phyloP scores from a whole-genome alignment of 768 basidiomycete species.

The Agrocybe pediades region DNA sequence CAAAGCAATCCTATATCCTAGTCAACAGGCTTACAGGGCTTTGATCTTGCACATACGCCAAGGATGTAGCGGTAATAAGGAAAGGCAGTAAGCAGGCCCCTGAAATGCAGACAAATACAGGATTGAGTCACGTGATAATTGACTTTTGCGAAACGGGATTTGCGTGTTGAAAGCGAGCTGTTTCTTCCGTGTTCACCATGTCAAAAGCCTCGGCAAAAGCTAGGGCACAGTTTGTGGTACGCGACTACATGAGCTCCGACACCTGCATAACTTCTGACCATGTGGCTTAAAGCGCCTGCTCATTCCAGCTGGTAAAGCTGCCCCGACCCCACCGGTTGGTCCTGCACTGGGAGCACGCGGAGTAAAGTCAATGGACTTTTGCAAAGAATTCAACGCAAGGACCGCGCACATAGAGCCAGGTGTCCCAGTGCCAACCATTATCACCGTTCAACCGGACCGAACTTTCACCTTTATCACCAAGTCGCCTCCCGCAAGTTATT shows the following conservation, averaged over 20 bases:
- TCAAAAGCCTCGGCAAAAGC: slow-evolving; percentile 66
- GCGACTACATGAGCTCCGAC: slow-evolving; percentile 25
- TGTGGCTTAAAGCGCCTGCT: slow-evolving; percentile 64
- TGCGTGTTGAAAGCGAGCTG: not conserved
- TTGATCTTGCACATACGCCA: no score
- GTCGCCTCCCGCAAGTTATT: slow-evolving; percentile 87
- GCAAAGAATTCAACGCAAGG: slow-evolving; percentile 99
- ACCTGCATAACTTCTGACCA: slow-evolving; percentile 10
- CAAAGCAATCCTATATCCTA: no score
- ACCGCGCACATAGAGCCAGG: slow-evolving; percentile 87
- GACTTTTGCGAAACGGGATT: not conserved
- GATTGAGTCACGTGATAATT: slow-evolving; percentile 2
- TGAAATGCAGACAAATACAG: not conserved
- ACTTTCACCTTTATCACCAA: slow-evolving; percentile 93
- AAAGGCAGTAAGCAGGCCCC: slow-evolving; percentile 40
- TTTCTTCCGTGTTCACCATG: slow-evolving; percentile 41
- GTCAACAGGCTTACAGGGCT: no score
- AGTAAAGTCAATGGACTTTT: slow-evolving; percentile 99
- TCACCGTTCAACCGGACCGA: slow-evolving; percentile 92
- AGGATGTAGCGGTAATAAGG: slow-evolving; percentile 41
- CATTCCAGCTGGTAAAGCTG: slow-evolving; percentile 91
- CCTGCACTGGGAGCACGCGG: slow-evolving; percentile 97
- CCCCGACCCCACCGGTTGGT: slow-evolving; percentile 94
- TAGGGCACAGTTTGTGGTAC: slow-evolving; percentile 76
- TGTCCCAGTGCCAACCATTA: slow-evolving; percentile 87